Conservation (phyloP, 805 yeast species). For the Nakazawaea wickerhamii region DNA sequence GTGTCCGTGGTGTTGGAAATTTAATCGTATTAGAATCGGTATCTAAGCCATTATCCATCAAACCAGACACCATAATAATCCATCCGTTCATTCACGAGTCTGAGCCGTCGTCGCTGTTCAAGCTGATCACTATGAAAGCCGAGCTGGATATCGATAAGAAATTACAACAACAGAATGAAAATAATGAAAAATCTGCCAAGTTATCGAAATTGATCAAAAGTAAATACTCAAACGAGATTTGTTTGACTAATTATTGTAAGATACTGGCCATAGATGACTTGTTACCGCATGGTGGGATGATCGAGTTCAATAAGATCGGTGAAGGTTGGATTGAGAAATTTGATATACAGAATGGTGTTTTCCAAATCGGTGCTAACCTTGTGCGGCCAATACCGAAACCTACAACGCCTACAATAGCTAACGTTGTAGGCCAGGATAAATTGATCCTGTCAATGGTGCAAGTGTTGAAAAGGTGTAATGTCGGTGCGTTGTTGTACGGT, state of each 20-base stretch:
- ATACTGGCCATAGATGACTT: conserved; percentile 43
- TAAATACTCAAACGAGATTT: conserved; percentile 19
- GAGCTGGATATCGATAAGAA: conserved; percentile 20
- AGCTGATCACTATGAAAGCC: conserved; percentile 16
- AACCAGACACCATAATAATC: conserved; percentile 38
- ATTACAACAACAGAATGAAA: conserved; percentile 17
- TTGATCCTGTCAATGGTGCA: conserved; percentile 34
- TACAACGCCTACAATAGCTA: neutral
- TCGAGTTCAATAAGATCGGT: conserved; percentile 41
- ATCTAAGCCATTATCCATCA: conserved; percentile 23
- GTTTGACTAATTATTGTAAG: conserved; percentile 45
- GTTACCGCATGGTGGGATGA: conserved; percentile 55
- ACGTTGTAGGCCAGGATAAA: conserved; percentile 54
- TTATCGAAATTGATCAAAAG: conserved; percentile 15
- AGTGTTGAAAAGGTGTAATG: conserved; percentile 36
- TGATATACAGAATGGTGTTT: conserved; percentile 27
- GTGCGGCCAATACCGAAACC: conserved; percentile 26
- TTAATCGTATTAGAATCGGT: conserved; percentile 48
- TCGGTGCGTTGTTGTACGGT: conserved; percentile 66
- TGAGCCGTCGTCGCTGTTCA: neutral
- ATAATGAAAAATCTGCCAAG: conserved; percentile 19
- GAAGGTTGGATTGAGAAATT: conserved; percentile 43
- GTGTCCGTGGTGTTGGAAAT: conserved; percentile 43
- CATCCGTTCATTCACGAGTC: conserved; percentile 46
- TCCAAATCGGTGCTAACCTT: conserved; percentile 49